Evolutionary conservation across 2,329 filamentous ascomycete genomes (phyloP).

Genomic region (Ophiostoma fasciatum): DNA sequence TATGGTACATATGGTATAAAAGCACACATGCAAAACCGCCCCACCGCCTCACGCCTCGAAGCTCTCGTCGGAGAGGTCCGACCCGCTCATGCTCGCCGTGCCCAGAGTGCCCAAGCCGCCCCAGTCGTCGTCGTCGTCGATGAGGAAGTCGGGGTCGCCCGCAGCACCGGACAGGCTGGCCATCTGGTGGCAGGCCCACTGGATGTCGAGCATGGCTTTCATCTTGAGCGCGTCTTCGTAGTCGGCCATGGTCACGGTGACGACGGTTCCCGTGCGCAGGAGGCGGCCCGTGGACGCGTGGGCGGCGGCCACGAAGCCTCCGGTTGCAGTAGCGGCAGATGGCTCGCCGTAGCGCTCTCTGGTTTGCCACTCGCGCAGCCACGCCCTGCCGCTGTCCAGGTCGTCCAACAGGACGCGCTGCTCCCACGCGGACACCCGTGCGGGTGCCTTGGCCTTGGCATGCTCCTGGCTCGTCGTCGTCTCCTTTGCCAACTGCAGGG

Average conservation of each 20-base stretch:
- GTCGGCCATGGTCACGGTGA: not conserved
- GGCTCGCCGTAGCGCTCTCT: not conserved
- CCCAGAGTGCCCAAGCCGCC: too few relatives aligned
- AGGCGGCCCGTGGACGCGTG: not conserved
- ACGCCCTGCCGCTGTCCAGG: too few relatives aligned
- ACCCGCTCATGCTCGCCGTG: too few relatives aligned
- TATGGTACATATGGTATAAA: too few relatives aligned
- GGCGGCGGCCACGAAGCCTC: not conserved
- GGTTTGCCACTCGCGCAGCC: not conserved
- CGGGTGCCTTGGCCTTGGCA: not conserved
- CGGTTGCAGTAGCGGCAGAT: not conserved
- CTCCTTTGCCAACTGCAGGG: too few relatives aligned
- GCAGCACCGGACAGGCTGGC: conserved; percentile 1
- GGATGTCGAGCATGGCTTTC: not conserved
- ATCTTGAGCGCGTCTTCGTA: not conserved
- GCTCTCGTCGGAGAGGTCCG: too few relatives aligned
- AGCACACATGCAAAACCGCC: too few relatives aligned
- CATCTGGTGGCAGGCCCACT: not conserved
- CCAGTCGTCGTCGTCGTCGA: not conserved
- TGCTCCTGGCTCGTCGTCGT: too few relatives aligned
- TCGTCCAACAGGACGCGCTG: too few relatives aligned
- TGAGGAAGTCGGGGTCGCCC: not conserved
- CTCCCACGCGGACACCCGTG: too few relatives aligned
- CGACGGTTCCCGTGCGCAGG: not conserved
- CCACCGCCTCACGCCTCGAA: too few relatives aligned